phyloP scores from a whole-genome alignment of 2,329 filamentous ascomycete species.

The Pseudogymnoascus sp. region DNA sequence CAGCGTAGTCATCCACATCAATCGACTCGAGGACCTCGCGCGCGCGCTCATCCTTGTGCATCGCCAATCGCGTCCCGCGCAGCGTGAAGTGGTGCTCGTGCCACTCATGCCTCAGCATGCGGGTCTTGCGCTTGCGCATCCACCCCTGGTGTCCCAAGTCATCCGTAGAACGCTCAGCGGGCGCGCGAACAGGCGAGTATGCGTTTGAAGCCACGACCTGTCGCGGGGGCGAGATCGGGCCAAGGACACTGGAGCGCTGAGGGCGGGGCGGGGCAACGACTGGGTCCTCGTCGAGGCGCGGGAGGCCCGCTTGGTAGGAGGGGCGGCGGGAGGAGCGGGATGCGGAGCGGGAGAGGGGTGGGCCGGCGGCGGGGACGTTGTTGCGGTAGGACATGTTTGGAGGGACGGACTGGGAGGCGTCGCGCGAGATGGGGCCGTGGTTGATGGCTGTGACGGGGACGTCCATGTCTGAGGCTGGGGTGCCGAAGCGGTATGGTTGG shows the following conservation, averaged over 20 bases:
- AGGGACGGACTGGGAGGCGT: constrained; percentile 83
- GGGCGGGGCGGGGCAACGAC: constrained; percentile 29
- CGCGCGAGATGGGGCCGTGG: constrained; percentile 66
- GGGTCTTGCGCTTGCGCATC: constrained; percentile 91
- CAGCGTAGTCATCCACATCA: constrained; percentile 83
- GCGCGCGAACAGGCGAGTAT: constrained; percentile 40
- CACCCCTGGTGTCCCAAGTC: constrained; percentile 70
- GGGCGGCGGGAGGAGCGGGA: constrained; percentile 31
- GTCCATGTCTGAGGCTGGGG: constrained; percentile 86
- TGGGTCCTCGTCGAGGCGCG: constrained; percentile 58
- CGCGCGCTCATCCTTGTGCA: constrained; percentile 61
- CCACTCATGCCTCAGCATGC: constrained; percentile 88
- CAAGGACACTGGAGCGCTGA: constrained; percentile 5
- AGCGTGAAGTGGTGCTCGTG: constrained; percentile 86
- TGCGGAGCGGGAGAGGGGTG: constrained; percentile 21
- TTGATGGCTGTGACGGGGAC: constrained; percentile 71
- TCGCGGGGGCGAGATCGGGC: constrained; percentile 1
- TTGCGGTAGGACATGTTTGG: constrained; percentile 81
- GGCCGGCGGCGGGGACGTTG: constrained; percentile 24
- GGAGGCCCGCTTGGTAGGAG: constrained; percentile 48
- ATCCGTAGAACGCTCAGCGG: constrained; percentile 37
- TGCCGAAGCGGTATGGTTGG: constrained; percentile 69
- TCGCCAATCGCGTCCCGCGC: constrained; percentile 65
- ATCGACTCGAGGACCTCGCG: constrained; percentile 64
- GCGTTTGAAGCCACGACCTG: constrained; percentile 36